These are phyloP conservation scores for Stagonosporopsis cucurbitacearum DNA, from an alignment of 2,329 filamentous ascomycete genomes.

Conservation along the genomic window DNA sequence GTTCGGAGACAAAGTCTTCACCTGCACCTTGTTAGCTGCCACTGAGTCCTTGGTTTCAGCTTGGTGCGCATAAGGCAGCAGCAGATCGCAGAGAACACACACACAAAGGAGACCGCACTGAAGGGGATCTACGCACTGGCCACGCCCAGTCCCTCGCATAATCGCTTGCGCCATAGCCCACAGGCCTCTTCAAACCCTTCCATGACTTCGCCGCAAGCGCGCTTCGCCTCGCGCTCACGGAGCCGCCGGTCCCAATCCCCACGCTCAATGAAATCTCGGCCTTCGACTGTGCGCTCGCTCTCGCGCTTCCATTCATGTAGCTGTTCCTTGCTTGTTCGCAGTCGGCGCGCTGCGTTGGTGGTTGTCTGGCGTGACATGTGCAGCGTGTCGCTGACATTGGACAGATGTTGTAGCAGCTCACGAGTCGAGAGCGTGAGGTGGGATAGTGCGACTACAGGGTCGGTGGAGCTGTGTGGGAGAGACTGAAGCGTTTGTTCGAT, in stretches of 20 bases:
- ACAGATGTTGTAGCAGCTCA: slow-evolving; percentile 79
- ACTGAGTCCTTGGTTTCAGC: background rate
- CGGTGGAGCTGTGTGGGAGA: slow-evolving; percentile 70
- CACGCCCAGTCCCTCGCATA: slow-evolving; percentile 59
- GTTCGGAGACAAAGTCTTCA: slow-evolving; percentile 1
- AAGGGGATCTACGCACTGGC: slow-evolving; percentile 41
- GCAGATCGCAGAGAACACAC: background rate
- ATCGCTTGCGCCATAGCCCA: slow-evolving; percentile 78
- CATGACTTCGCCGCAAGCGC: slow-evolving; percentile 85
- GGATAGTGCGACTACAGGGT: slow-evolving; percentile 70
- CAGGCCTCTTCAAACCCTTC: slow-evolving; percentile 92
- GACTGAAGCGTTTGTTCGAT: slow-evolving; percentile 69
- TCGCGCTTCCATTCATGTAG: slow-evolving; percentile 85
- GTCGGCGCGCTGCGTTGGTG: slow-evolving; percentile 76
- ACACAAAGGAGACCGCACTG: slow-evolving; percentile 10
- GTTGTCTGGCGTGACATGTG: slow-evolving; percentile 94
- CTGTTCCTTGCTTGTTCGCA: slow-evolving; percentile 83
- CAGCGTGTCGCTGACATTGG: slow-evolving; percentile 85
- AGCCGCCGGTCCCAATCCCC: slow-evolving; percentile 85
- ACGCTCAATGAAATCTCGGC: slow-evolving; percentile 78
- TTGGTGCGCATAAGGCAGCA: background rate
- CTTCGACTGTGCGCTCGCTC: slow-evolving; percentile 81
- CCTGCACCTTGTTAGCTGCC: slow-evolving; percentile 8
- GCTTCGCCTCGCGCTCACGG: slow-evolving; percentile 78
- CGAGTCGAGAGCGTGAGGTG: slow-evolving; percentile 70